phyloP scores from a whole-genome alignment of 441 rosid species.

The Croton setiger region DNA sequence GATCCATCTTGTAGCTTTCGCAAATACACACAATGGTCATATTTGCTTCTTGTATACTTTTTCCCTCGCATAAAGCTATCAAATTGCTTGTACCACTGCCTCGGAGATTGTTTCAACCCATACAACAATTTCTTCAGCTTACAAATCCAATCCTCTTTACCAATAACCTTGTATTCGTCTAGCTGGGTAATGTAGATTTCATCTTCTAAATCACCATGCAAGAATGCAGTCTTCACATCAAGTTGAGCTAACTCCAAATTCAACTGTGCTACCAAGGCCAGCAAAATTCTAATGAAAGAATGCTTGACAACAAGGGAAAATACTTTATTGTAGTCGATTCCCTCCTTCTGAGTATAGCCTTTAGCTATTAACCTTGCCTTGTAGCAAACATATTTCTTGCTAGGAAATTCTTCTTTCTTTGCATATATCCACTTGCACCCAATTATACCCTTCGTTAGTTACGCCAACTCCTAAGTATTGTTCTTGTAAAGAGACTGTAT shows the following conservation, averaged over 20 bases:
- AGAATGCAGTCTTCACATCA: not conserved
- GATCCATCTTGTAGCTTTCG: too few relatives aligned
- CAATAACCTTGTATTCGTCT: too few relatives aligned
- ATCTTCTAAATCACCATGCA: not conserved
- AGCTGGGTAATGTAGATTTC: not conserved
- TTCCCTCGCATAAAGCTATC: too few relatives aligned
- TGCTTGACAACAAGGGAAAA: too few relatives aligned
- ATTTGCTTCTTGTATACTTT: too few relatives aligned
- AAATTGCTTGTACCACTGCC: too few relatives aligned
- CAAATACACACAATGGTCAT: not conserved
- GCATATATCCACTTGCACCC: not conserved
- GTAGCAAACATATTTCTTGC: not conserved
- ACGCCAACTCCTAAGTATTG: too few relatives aligned
- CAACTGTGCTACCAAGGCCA: too few relatives aligned
- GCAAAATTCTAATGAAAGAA: not conserved
- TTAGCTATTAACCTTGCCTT: too few relatives aligned
- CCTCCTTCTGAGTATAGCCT: too few relatives aligned
- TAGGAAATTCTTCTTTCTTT: not conserved
- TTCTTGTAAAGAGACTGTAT: too few relatives aligned
- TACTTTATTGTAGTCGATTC: too few relatives aligned
- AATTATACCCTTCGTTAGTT: not conserved
- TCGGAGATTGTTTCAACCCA: not conserved
- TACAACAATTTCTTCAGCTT: not conserved
- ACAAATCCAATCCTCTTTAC: not conserved
- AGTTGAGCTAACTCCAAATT: not conserved